A percentile compares a stretch with the other conserved stretches of the same genome.
These are phyloP conservation scores for Staphylotrichum longicolle DNA, from an alignment of 495 filamentous ascomycete species.

Conservation along the genomic window DNA sequence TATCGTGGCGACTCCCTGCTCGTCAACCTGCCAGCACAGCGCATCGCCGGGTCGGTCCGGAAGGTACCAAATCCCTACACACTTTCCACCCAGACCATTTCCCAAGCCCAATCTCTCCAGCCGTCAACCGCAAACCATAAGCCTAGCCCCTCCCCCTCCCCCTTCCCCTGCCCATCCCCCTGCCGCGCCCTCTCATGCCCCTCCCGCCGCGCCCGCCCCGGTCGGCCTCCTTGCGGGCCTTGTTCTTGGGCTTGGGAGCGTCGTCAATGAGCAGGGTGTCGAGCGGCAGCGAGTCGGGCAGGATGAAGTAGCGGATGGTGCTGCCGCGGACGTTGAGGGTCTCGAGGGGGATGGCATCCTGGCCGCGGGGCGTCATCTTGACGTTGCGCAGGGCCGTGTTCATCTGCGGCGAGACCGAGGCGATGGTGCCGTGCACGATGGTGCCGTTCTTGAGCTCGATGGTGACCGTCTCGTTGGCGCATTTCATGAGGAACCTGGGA, in stretches of 20 bases:
- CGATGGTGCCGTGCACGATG: constrained; percentile 92
- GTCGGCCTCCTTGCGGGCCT: constrained; percentile 88
- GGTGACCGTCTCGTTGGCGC: constrained; percentile 93
- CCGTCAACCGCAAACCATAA: background rate
- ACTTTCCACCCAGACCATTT: too few species aligned
- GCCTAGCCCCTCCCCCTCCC: constrained; percentile 1
- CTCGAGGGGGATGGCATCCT: constrained; percentile 81
- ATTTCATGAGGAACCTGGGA: constrained; percentile 94
- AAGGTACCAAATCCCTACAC: too few species aligned
- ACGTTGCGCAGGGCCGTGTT: constrained; percentile 91
- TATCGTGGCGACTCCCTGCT: background rate
- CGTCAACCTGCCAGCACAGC: background rate
- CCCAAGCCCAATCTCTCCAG: background rate
- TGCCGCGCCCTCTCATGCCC: constrained; percentile 16
- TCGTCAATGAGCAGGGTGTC: constrained; percentile 95
- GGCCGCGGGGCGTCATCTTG: constrained; percentile 87
- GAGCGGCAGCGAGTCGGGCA: constrained; percentile 89
- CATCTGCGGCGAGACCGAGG: constrained; percentile 93
- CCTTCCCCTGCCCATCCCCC: constrained; percentile 9
- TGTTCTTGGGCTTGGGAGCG: constrained; percentile 97
- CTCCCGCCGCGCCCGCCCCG: constrained; percentile 52
- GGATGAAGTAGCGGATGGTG: constrained; percentile 44
- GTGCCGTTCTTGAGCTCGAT: constrained; percentile 98
- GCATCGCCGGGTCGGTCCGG: too few species aligned
- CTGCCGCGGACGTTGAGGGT: constrained; percentile 74